Percentiles rank a stretch among this genome's conserved stretches.
phyloP scores from a whole-genome alignment of 164 flowering plant species.

The Euptelea pleiosperma region DNA sequence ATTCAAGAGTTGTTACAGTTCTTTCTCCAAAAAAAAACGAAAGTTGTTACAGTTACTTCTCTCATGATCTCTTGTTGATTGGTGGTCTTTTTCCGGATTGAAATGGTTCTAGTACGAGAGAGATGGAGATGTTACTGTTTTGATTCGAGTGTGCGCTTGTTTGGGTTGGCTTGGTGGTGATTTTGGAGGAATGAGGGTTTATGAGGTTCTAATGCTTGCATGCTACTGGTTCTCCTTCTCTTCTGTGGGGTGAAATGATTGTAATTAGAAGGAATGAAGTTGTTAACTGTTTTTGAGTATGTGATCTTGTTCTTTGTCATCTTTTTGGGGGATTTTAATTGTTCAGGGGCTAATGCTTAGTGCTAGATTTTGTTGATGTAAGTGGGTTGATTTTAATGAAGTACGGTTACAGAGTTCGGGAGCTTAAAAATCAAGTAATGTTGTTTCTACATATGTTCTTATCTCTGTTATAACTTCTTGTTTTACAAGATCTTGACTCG shows the following conservation, averaged over 20 bases:
- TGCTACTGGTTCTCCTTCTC: neutral
- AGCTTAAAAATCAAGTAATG: conserved; percentile 1
- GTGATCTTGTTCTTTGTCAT: neutral
- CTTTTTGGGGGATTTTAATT: neutral
- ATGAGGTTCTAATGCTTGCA: neutral
- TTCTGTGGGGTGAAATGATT: neutral
- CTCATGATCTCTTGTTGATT: neutral
- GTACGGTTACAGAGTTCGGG: neutral
- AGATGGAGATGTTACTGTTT: conserved; percentile 6
- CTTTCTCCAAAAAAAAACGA: too few species aligned
- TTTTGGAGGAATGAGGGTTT: conserved; percentile 10
- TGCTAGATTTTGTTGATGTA: neutral
- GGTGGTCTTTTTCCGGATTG: neutral
- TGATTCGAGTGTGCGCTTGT: conserved; percentile 7
- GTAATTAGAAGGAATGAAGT: neutral
- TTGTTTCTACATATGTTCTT: neutral
- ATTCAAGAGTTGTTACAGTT: too few species aligned
- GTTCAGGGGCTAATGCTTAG: too few species aligned
- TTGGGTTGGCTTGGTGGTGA: neutral
- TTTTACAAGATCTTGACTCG: conserved; percentile 7
- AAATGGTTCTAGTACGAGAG: neutral
- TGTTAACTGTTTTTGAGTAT: neutral
- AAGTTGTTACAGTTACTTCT: too few species aligned
- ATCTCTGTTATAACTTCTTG: neutral
- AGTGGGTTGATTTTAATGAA: conserved; percentile 2